These are phyloP conservation scores for Papiliotrema laurentii DNA, from an alignment of 1,284 basidiomycete genomes.

Conservation along the genomic window DNA sequence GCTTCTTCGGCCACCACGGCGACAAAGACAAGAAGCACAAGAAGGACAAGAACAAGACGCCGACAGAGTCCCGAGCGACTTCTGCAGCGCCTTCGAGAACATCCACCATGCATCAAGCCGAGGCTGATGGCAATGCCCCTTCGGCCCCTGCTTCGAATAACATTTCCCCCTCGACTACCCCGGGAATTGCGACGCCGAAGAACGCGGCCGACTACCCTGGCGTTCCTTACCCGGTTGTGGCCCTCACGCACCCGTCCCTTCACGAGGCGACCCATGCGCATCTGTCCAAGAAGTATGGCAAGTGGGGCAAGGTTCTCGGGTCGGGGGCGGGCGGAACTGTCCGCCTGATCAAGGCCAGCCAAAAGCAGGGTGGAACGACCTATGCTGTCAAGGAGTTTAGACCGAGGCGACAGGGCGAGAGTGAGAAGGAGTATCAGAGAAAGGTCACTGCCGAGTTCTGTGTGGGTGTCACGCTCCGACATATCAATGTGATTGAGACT, in stretches of 20 bases:
- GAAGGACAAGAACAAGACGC: slow-evolving; percentile 25
- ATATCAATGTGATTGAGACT: slow-evolving; percentile 96
- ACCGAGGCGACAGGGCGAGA: slow-evolving; percentile 78
- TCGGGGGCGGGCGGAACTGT: slow-evolving; percentile 97
- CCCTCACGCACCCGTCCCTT: slow-evolving; percentile 54
- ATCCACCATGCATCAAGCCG: slow-evolving; percentile 30
- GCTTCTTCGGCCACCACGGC: slow-evolving; percentile 46
- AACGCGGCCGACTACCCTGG: slow-evolving; percentile 40
- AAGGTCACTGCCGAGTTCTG: slow-evolving; percentile 99
- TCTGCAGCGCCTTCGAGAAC: slow-evolving; percentile 36
- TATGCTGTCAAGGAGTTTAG: slow-evolving; percentile 99
- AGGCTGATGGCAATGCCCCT: slow-evolving; percentile 12
- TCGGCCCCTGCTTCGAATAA: slow-evolving; percentile 14
- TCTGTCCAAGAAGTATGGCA: slow-evolving; percentile 96
- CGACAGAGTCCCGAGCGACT: slow-evolving; percentile 24
- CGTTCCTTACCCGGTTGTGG: slow-evolving; percentile 43
- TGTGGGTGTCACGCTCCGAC: slow-evolving; percentile 89
- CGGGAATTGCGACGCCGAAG: slow-evolving; percentile 40
- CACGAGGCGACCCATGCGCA: slow-evolving; percentile 84
- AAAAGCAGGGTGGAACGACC: slow-evolving; percentile 71
- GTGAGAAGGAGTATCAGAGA: slow-evolving; percentile 96
- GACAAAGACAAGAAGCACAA: slow-evolving; percentile 40
- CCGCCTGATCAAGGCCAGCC: slow-evolving; percentile 81
- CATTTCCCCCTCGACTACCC: slow-evolving; percentile 16
- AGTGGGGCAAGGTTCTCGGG: slow-evolving; percentile 94